A percentile compares a stretch with the other conserved stretches of the same genome.
Evolutionary conservation across 345 rosid species (phyloP).

Genomic region (Clarkia xantiana): DNA sequence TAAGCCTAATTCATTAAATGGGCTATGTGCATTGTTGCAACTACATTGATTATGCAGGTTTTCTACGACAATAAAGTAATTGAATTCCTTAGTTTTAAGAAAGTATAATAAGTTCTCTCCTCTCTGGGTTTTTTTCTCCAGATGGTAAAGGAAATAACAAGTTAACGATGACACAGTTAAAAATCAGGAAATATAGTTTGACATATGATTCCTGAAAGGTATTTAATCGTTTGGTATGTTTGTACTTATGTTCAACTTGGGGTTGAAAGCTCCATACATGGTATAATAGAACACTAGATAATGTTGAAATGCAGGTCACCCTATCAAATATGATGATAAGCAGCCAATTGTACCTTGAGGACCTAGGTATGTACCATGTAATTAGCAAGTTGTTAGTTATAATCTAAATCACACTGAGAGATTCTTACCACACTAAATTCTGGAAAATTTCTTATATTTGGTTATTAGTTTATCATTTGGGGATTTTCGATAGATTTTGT

Average conservation of each 20-base stretch:
- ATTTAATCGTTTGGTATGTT: no score
- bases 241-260: background rate
- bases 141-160: slow-evolving; percentile 96
- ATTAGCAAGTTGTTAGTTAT: no score
- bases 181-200: slow-evolving; percentile 68
- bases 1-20: no score
- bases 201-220: slow-evolving; percentile 78
- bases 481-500: no score
- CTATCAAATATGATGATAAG: slow-evolving; percentile 90
- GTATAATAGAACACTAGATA: background rate
- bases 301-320: slow-evolving; percentile 55
- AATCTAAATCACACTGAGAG: no score
- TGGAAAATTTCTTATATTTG: no score
- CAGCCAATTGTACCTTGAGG: slow-evolving; percentile 96
- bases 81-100: slow-evolving; percentile 3
- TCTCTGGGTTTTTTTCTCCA: slow-evolving; percentile 12
- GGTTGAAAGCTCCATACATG: background rate
- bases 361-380: slow-evolving; percentile 50
- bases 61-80: no score
- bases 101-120: background rate
- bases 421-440: no score
- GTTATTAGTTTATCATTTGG: no score
- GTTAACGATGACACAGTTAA: slow-evolving; percentile 76
- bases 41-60: no score
- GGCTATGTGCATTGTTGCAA: no score